Base-by-base conservation (phyloP, 2,329 filamentous ascomycete species). In the Diplodia mutila region DNA sequence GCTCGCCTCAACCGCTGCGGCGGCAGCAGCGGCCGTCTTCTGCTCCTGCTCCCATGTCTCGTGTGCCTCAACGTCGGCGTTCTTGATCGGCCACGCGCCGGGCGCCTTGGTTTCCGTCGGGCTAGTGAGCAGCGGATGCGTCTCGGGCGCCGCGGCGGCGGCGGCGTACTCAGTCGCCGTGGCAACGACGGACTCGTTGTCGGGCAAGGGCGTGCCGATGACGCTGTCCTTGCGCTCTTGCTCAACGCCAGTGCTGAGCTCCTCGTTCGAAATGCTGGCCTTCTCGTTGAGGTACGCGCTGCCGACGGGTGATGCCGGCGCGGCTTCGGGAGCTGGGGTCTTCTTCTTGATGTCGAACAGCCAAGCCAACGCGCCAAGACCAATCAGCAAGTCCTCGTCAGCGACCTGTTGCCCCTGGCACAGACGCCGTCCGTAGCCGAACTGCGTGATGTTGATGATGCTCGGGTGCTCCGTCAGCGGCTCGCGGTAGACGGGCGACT, bases 381-480 rank as follows among this genome's bases (percentile, higher is more conserved):
- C 78, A 23, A 80, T 79, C 6, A 80, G 70, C 16, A 82, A 69
- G 68, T 81, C 78, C 52, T 80, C 77, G 68, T 82, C 80, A 1
- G 80, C 75, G 25, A 83, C 79, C 8, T 75, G 73, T 64, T 80
- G 76, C 5, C 81, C 81, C 63, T 80, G 80, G 71, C 81, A 82
- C 7, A 77, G 74, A 34, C 86, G 79, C 54, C 85, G 80, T 2
- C 85, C 85, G 75, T 85, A 86, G 18, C 85, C 85, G 67, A 87
- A 87, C 37, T 84, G 82, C 9, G 81, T 81, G 73, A 83, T 81
- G 72, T 85, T 85, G 69, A 85, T 83, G 67, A 86, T 81, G 66
- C 83, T 86, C 3, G 85, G 85, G 67, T 79, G 85, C 48, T 82
- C 76, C 1, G 80, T 82, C 14, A 85, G 79, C 1, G 85, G 84